Conservation (phyloP, 2,329 filamentous ascomycete species). For the Aureobasidium leucospermi region DNA sequence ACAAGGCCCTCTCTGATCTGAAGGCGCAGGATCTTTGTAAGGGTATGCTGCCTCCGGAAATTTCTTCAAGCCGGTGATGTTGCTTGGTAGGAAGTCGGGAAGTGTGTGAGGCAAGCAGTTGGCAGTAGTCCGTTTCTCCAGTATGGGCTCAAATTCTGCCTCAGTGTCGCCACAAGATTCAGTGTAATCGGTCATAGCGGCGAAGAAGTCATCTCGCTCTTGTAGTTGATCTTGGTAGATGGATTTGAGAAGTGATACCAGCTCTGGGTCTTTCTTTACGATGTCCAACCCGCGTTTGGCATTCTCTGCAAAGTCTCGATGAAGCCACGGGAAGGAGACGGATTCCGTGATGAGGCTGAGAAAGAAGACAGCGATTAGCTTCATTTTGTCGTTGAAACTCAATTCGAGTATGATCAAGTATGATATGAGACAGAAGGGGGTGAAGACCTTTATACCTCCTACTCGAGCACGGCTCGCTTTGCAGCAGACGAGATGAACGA, state of each 20-base stretch:
- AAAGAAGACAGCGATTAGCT: neutral
- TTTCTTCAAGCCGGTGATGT: slow-evolving; percentile 9
- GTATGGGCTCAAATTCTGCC: neutral
- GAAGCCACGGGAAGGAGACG: neutral
- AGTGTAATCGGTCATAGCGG: neutral
- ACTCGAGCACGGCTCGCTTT: no score
- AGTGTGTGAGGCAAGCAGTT: slow-evolving; percentile 7
- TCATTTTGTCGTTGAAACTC: slow-evolving; percentile 3
- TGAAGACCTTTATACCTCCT: no score
- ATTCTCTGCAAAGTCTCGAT: neutral
- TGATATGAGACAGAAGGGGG: no score
- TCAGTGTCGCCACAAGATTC: neutral
- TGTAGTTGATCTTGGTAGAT: slow-evolving; percentile 3
- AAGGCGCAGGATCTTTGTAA: neutral
- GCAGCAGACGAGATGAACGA: no score
- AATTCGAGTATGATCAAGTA: no score
- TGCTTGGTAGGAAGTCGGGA: slow-evolving; percentile 6
- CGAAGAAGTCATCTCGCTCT: slow-evolving; percentile 8
- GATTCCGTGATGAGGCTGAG: neutral
- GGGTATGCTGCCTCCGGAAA: slow-evolving; percentile 8
- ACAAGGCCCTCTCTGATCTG: neutral
- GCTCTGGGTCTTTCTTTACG: slow-evolving; percentile 3
- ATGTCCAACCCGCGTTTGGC: slow-evolving; percentile 1
- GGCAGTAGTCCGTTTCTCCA: neutral
- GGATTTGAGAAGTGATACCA: neutral